These are phyloP conservation scores for Phialophora macrospora DNA, from an alignment of 2,329 filamentous ascomycete species.

Conservation along the genomic window DNA sequence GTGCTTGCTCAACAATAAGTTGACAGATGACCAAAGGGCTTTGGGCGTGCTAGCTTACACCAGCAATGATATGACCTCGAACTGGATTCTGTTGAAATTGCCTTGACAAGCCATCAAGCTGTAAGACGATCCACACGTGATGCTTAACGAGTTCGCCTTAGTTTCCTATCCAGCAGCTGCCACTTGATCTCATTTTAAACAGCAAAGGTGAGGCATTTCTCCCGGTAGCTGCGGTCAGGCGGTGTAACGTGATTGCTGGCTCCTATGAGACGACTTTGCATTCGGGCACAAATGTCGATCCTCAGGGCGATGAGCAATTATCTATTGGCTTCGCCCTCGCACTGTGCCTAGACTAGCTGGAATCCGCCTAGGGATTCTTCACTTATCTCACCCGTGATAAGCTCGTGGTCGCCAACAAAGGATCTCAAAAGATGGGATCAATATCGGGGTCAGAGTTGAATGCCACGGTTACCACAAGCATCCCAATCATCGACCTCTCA, in stretches of 20 bases:
- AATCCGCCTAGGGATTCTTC: neutral
- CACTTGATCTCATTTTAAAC: neutral
- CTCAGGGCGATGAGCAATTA: neutral
- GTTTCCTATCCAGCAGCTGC: neutral
- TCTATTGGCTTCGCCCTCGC: neutral
- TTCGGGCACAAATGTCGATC: neutral
- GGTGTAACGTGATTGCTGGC: neutral
- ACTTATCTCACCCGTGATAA: neutral
- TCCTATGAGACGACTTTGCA: neutral
- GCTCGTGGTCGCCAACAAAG: neutral
- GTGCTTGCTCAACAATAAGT: slow-evolving; percentile 16
- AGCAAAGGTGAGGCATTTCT: neutral
- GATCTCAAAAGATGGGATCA: slow-evolving; percentile 18
- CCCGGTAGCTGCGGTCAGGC: neutral
- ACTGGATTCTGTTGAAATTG: slow-evolving; percentile 11
- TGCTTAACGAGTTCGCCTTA: neutral
- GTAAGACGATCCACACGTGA: neutral
- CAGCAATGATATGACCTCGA: slow-evolving; percentile 32
- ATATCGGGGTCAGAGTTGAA: slow-evolving; percentile 5
- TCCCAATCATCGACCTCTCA: slow-evolving; percentile 50
- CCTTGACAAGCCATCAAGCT: neutral
- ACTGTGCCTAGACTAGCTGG: neutral
- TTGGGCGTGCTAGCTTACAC: slow-evolving; percentile 27
- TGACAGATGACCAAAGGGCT: slow-evolving; percentile 23
- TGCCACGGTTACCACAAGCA: slow-evolving; percentile 23